Percentiles rank a stretch among this genome's conserved stretches.
Conservation (phyloP, 192 early-diverging fungal genomes). For the Gamsiella multidivaricata region DNA sequence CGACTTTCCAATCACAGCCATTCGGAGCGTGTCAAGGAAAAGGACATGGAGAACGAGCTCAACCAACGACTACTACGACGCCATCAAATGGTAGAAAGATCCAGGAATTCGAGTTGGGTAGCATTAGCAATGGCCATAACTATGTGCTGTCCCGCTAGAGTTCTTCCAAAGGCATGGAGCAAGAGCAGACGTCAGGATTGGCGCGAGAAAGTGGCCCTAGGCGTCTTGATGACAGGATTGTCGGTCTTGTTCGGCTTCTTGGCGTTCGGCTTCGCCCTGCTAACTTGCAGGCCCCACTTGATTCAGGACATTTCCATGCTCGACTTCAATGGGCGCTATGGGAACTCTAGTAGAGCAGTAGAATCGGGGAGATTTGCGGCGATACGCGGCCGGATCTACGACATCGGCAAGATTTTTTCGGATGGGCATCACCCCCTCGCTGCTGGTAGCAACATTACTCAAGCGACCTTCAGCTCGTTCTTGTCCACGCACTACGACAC, state of each 20-base stretch:
- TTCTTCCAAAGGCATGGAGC: slow-evolving; percentile 18
- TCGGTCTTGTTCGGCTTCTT: slow-evolving; percentile 80
- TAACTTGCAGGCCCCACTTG: slow-evolving; percentile 23
- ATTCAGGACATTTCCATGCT: not conserved
- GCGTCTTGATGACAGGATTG: slow-evolving; percentile 73
- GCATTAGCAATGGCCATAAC: not conserved
- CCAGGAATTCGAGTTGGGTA: slow-evolving; percentile 17
- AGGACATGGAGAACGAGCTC: slow-evolving; percentile 14
- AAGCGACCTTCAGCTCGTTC: slow-evolving; percentile 1
- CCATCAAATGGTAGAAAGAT: not conserved
- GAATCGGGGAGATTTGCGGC: not conserved
- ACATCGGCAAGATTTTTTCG: slow-evolving; percentile 5
- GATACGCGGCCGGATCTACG: slow-evolving; percentile 23
- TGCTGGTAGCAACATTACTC: not conserved
- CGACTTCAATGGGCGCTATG: slow-evolving; percentile 8
- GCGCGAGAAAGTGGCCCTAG: slow-evolving; percentile 89
- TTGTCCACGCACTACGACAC: slow-evolving; percentile 1
- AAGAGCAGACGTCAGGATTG: slow-evolving; percentile 75
- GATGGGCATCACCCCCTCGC: not conserved
- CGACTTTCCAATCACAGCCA: slow-evolving; percentile 1
- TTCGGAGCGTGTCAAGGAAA: slow-evolving; percentile 16
- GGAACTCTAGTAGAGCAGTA: slow-evolving; percentile 5
- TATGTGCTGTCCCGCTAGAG: slow-evolving; percentile 6
- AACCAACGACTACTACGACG: slow-evolving; percentile 14
- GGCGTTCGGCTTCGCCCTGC: slow-evolving; percentile 74